phyloP scores from a whole-genome alignment of 345 rosid genomes.

The Lenwebbia sp. region DNA sequence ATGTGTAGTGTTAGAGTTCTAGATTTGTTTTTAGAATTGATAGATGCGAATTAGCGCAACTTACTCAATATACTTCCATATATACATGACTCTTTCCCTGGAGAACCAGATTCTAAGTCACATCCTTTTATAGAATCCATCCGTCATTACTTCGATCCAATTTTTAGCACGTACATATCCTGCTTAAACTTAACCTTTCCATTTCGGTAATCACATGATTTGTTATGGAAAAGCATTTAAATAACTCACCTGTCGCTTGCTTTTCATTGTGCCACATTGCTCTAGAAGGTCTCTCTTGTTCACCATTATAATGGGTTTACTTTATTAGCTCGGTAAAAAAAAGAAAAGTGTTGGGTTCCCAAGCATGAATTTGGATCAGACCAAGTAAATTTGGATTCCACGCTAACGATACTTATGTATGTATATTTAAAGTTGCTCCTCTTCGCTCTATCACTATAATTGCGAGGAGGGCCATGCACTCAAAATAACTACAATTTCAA shows the following conservation, averaged over 20 bases:
- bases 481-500: neutral
- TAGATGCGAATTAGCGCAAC: neutral
- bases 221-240: neutral
- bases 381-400: neutral
- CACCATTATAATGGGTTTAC: neutral
- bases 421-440: neutral
- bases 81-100: neutral
- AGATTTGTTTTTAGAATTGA: neutral
- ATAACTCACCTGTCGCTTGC: neutral
- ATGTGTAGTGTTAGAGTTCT: neutral
- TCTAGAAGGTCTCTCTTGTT: neutral
- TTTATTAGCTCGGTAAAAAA: neutral
- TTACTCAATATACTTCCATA: neutral
- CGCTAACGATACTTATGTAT: neutral
- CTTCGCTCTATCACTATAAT: neutral
- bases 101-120: neutral
- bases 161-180: neutral
- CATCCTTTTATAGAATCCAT: neutral
- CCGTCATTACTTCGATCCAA: neutral
- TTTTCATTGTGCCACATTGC: neutral
- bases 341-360: neutral
- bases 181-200: neutral
- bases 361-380: neutral
- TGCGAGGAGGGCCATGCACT: neutral
- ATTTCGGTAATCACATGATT: neutral